Evolutionary conservation across 1,284 basidiomycete species (phyloP), one percentile per base, ranked within the genome.

Genomic region (Pterula multifida): DNA sequence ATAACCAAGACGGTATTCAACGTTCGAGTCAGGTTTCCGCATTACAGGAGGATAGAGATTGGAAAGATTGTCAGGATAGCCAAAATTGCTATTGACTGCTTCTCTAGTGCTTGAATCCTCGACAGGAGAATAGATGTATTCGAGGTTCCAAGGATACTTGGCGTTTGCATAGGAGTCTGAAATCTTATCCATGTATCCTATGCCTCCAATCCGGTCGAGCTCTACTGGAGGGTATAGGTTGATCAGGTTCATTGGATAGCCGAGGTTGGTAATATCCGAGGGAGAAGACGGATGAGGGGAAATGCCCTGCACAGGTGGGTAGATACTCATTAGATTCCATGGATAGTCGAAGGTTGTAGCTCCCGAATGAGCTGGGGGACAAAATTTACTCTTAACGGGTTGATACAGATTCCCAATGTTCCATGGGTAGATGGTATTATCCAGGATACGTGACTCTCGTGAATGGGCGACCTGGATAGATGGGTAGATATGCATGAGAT

Each of bases 61-160:
- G n/a, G 4, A 4, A 42, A 42, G 39, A 19, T 42, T 42, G 17
- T 42, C 9, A 42, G 39, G 39, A 42, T 42, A 42, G 9, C 39
- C 17, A 22, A 42, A 17, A 22, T 4, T n/a, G 39, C 11, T 45
- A 21, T 45, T 11, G 42, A 45, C 42, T 45, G 42, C n/a, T n/a
- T 24, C n/a, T 28, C 26, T 22, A 23, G 45, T 17, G 21, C 9
- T 19, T n/a, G 23, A 28, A 23, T 23, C 45, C 23, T 47, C 45
- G 21, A 26, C 23, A 24, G 45, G 22, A n/a, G 45, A 23, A 25
- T 47, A 47, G 9, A 47, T 47, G 23, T 22, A 24, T 9, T 22
- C 26, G 23, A 47, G 45, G 22, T 13, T 25, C 45, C 26, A 28
- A 47, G 45, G 45, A 28, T 47, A 47, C 9, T 47, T 32, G 28